Evolutionary conservation across 441 rosid genomes (phyloP).

Genomic region (Croton setiger): DNA sequence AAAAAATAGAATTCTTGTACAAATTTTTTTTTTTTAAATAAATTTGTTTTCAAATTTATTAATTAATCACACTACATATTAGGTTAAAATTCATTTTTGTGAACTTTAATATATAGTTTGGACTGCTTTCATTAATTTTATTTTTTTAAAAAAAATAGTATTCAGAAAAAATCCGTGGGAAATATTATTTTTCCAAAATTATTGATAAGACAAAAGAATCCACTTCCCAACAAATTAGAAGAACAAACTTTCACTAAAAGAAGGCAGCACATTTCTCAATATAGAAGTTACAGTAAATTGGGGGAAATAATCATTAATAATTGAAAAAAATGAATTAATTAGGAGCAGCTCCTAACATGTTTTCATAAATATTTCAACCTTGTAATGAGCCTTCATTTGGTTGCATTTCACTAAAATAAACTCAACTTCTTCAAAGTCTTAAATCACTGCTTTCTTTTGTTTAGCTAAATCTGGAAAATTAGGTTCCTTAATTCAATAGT

Average conservation of each 20-base stretch:
- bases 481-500: background rate
- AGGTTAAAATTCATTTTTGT: too few species aligned
- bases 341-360: background rate
- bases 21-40: too few species aligned
- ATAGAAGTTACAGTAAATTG: background rate
- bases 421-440: background rate
- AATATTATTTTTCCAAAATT: background rate
- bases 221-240: too few species aligned
- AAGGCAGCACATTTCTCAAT: background rate
- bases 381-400: constrained; percentile 6
- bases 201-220: too few species aligned
- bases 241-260: background rate
- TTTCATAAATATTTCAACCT: constrained; percentile 5
- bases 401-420: constrained; percentile 19
- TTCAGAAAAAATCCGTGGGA: too few species aligned
- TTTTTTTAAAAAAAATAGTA: too few species aligned
- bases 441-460: background rate
- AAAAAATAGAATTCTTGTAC: too few species aligned
- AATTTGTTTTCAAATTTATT: too few species aligned
- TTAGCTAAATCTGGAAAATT: constrained; percentile 14
- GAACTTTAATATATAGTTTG: too few species aligned
- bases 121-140: too few species aligned
- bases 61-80: too few species aligned
- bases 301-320: background rate
- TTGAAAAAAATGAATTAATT: constrained; percentile 7